A percentile compares a stretch with the other conserved stretches of the same genome.
phyloP scores from a whole-genome alignment of 257 asterid species.

The Euphrasia confusa region DNA sequence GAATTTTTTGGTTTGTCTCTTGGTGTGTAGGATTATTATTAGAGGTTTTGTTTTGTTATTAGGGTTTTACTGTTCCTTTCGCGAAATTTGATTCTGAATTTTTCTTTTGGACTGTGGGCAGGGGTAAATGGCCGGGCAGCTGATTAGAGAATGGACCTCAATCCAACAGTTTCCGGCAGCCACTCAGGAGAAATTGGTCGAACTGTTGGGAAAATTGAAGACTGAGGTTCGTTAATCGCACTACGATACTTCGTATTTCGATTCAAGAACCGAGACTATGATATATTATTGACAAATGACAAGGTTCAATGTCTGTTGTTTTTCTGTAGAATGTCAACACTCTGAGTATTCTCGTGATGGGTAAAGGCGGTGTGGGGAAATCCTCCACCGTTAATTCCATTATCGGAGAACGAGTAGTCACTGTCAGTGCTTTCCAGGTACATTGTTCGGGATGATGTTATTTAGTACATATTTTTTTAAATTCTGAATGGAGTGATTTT shows the following conservation, averaged over 20 bases:
- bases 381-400: constrained; percentile 90
- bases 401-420: constrained; percentile 81
- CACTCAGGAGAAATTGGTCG: constrained; percentile 85
- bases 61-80: background rate
- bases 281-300: too few species aligned
- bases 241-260: background rate
- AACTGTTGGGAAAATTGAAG: constrained; percentile 71
- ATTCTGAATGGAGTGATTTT: constrained; percentile 1
- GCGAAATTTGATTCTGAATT: constrained; percentile 2
- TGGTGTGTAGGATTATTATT: background rate
- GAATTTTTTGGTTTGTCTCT: background rate
- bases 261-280: background rate
- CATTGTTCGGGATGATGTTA: background rate
- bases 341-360: constrained; percentile 87
- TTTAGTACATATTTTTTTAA: background rate
- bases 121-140: constrained; percentile 64
- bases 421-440: constrained; percentile 98
- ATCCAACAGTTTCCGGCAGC: constrained; percentile 89
- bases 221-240: constrained; percentile 47
- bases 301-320: constrained; percentile 1
- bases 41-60: background rate
- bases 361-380: constrained; percentile 98
- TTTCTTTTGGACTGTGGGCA: constrained; percentile 27
- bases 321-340: constrained; percentile 61
- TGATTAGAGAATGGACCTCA: constrained; percentile 82